Evolutionary conservation across 768 basidiomycete genomes (phyloP).

Genomic region (Leucocoprinus birnbaumii): DNA sequence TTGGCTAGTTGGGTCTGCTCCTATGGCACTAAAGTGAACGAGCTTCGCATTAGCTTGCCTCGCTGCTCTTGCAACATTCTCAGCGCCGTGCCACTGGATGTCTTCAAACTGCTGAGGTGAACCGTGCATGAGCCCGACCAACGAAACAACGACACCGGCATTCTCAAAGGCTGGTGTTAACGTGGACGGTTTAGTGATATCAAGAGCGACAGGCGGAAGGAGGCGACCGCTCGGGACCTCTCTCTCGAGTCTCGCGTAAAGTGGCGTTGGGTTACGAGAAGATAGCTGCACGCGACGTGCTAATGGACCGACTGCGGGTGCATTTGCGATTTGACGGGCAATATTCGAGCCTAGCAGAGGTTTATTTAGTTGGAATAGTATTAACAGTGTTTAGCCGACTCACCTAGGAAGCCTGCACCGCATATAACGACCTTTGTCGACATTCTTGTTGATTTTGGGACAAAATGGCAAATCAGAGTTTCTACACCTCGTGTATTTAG

Average conservation of each 20-base stretch:
- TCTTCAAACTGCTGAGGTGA: slow-evolving; percentile 51
- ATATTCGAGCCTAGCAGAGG: slow-evolving; percentile 51
- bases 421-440: slow-evolving; percentile 44
- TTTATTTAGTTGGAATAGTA: not conserved
- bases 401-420: slow-evolving; percentile 64
- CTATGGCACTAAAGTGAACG: slow-evolving; percentile 71
- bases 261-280: slow-evolving; percentile 51
- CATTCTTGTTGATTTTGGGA: slow-evolving; percentile 7
- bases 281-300: slow-evolving; percentile 51
- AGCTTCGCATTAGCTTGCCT: slow-evolving; percentile 52
- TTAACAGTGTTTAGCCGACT: not conserved
- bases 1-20: slow-evolving; percentile 55
- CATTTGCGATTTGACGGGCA: slow-evolving; percentile 44
- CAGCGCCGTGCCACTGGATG: slow-evolving; percentile 63
- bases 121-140: slow-evolving; percentile 69
- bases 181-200: slow-evolving; percentile 52
- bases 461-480: not conserved
- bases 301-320: slow-evolving; percentile 14
- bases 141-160: slow-evolving; percentile 59
- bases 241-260: slow-evolving; percentile 29
- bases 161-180: slow-evolving; percentile 47
- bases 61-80: slow-evolving; percentile 59
- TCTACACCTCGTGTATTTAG: not conserved
- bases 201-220: slow-evolving; percentile 41
- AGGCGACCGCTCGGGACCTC: slow-evolving; percentile 30